Percentiles rank a stretch among this genome's conserved stretches.
These are phyloP conservation scores for Candida odintsovae DNA, from an alignment of 805 yeast genomes.

Conservation along the genomic window DNA sequence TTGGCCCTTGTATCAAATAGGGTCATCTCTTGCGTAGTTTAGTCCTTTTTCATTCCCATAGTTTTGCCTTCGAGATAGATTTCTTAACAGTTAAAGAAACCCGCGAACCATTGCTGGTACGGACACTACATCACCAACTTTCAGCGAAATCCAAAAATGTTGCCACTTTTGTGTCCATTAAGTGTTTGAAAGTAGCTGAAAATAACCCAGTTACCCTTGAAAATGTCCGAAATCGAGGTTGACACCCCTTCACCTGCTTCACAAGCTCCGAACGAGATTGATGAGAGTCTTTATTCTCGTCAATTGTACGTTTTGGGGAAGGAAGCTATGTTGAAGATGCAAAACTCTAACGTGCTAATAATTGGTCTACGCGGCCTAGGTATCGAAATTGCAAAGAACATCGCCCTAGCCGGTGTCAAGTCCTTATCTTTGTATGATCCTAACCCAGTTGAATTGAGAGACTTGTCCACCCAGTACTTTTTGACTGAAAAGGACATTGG, in stretches of 20 bases:
- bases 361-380: slow-evolving; percentile 93
- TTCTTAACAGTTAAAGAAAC: no score
- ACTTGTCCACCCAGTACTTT: slow-evolving; percentile 88
- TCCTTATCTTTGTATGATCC: slow-evolving; percentile 85
- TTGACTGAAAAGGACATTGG: slow-evolving; percentile 70
- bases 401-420: slow-evolving; percentile 96
- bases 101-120: neutral
- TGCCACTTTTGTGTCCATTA: slow-evolving; percentile 1
- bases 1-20: neutral
- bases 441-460: slow-evolving; percentile 53
- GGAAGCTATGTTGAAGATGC: slow-evolving; percentile 98
- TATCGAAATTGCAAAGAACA: slow-evolving; percentile 92
- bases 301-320: slow-evolving; percentile 95
- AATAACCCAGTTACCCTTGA: neutral
- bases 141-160: neutral
- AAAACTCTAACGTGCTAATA: slow-evolving; percentile 82
- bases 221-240: slow-evolving; percentile 34
- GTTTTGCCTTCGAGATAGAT: no score
- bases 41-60: no score
- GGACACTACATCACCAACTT: neutral
- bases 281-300: slow-evolving; percentile 92
- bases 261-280: slow-evolving; percentile 48
- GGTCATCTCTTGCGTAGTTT: neutral
- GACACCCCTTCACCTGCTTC: slow-evolving; percentile 31
- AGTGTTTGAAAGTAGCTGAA: no score